Evolutionary conservation across 805 yeast genomes (phyloP).

Genomic region (Saccharomycopsis sp.): DNA sequence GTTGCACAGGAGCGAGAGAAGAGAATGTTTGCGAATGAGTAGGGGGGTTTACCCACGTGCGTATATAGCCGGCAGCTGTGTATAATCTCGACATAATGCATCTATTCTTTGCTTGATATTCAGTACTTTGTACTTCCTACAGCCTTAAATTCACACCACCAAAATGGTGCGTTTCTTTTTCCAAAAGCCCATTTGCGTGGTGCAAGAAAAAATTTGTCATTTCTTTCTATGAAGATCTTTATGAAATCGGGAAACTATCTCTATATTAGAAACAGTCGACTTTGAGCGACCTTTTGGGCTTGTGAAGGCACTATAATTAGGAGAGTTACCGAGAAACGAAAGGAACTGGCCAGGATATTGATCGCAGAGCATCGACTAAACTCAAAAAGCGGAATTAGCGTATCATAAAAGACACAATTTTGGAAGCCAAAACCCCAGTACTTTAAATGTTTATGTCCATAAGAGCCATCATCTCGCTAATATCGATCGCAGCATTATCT

Average conservation of each 20-base stretch:
- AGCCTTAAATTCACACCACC: too few relatives aligned
- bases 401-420: neutral
- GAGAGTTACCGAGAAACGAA: neutral
- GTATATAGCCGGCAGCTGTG: neutral
- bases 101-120: too few relatives aligned
- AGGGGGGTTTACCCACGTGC: neutral
- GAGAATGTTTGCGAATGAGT: constrained; percentile 29
- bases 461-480: neutral
- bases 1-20: constrained; percentile 49
- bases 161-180: too few relatives aligned
- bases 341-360: neutral
- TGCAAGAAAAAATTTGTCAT: neutral
- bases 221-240: too few relatives aligned
- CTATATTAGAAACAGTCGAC: too few relatives aligned
- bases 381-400: neutral
- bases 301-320: too few relatives aligned
- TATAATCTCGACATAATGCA: too few relatives aligned
- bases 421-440: neutral
- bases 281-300: too few relatives aligned
- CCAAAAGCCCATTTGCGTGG: neutral
- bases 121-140: too few relatives aligned
- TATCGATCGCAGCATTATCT: neutral
- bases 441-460: neutral
- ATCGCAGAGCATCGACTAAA: neutral
- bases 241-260: too few relatives aligned